phyloP scores from a whole-genome alignment of 2,329 filamentous ascomycete genomes.

The Didymosphaeria variabile region DNA sequence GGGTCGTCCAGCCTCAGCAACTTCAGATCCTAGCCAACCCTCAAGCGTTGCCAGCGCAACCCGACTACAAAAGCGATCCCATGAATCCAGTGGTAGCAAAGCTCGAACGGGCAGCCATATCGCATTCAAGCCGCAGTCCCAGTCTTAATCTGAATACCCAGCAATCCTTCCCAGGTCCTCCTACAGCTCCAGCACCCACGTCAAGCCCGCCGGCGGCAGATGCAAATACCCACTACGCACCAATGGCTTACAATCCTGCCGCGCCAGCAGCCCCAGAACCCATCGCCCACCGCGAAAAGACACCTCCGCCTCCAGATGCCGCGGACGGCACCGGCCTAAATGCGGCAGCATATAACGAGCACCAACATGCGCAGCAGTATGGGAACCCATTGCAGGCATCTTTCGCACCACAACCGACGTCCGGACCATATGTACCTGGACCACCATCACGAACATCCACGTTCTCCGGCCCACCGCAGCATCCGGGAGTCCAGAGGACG shows the following conservation, averaged over 20 bases:
- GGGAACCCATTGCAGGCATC: slow-evolving; percentile 43
- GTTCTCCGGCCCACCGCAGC: slow-evolving; percentile 41
- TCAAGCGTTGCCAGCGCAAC: slow-evolving; percentile 50
- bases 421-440: slow-evolving; percentile 53
- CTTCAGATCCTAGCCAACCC: slow-evolving; percentile 47
- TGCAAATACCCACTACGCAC: slow-evolving; percentile 61
- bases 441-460: slow-evolving; percentile 49
- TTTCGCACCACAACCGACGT: slow-evolving; percentile 45
- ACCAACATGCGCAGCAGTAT: slow-evolving; percentile 40
- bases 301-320: slow-evolving; percentile 75
- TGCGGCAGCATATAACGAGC: slow-evolving; percentile 51
- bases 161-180: slow-evolving; percentile 47
- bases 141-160: slow-evolving; percentile 48
- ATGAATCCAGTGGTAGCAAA: slow-evolving; percentile 77
- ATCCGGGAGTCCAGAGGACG: slow-evolving; percentile 42
- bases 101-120: slow-evolving; percentile 75
- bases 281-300: slow-evolving; percentile 79
- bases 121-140: slow-evolving; percentile 55
- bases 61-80: slow-evolving; percentile 56
- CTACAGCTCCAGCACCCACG: slow-evolving; percentile 38
- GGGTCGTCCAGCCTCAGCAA: slow-evolving; percentile 69
- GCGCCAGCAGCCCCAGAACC: slow-evolving; percentile 78
- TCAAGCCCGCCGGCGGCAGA: slow-evolving; percentile 38
- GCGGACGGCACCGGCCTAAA: slow-evolving; percentile 58
- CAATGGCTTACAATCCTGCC: slow-evolving; percentile 81